Base-by-base conservation (phyloP, 331 rosid genomes). In the Malus hybrid region DNA sequence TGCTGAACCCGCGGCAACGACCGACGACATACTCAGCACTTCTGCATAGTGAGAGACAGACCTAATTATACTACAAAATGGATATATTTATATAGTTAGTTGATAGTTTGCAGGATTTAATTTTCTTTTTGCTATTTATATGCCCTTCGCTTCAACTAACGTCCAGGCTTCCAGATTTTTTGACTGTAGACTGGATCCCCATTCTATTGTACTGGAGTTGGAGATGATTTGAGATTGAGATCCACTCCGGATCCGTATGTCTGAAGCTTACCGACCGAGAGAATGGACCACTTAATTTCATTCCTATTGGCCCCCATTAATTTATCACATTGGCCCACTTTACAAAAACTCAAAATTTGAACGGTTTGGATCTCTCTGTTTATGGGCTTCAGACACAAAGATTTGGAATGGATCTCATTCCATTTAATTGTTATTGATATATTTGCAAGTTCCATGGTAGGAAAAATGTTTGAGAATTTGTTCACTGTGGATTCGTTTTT, bases 31-130 rank as follows among this genome's bases (percentile, higher is more conserved):
- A 56, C 89, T 77, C 2, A 74, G 81, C 79, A 83, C 85, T 79
- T 88, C 98, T 57, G 91, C 97, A 1, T 87, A 88, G 80, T 63
- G 48, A 55, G 76, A 75, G 69, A 77, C 50, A 32, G 52, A 34
- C 80, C 29, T 52, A 69, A 71, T 34, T 65, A 73, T 77, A 42
- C 70, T 27, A 46, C 31, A 61, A 73, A 52, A 63, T 22, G 29
- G 60, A 39, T 56, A 62, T 33, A 68, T 65, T 81, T 66, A 83
- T 83, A 76, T 83, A 76, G 75, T 80, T 55, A n/a, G 55, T 52
- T 56, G 32, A 76, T 27, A 28, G 56, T 78, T 62, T 28, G 63
- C 34, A 71, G 79, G 81, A 80, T 54, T 14, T 42, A 77, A 10
- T n/a, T 57, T 67, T 50, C 33, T 3, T 10, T 24, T 19, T 44